A percentile compares a stretch with the other conserved stretches of the same genome.
These are phyloP conservation scores for Penicillium occitanis DNA, from an alignment of 2,329 filamentous ascomycete species.

Conservation along the genomic window DNA sequence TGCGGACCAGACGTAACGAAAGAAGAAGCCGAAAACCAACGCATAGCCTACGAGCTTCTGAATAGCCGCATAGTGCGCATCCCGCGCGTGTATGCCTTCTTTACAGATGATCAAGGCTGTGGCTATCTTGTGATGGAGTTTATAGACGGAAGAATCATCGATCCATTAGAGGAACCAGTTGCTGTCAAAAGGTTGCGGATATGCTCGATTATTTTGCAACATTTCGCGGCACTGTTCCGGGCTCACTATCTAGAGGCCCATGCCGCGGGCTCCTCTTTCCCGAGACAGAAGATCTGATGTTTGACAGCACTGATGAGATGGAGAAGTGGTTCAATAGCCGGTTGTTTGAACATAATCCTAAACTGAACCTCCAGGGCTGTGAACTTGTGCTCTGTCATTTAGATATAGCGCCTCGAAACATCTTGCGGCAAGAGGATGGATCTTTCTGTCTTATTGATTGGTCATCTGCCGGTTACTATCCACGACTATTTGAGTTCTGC, in stretches of 20 bases:
- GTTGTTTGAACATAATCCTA: not conserved
- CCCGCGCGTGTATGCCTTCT: not conserved
- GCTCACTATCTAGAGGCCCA: not conserved
- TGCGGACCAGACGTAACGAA: not conserved
- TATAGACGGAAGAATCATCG: not conserved
- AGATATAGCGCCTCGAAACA: conserved; percentile 25
- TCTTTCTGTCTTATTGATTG: conserved; percentile 28
- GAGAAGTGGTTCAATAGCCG: conserved; percentile 9
- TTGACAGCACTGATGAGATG: not conserved
- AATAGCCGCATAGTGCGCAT: not conserved
- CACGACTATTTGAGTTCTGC: conserved; percentile 28
- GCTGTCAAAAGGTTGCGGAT: not conserved
- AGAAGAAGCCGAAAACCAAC: conserved; percentile 9
- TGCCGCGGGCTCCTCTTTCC: not conserved
- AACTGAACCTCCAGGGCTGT: conserved; percentile 4
- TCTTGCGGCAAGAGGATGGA: conserved; percentile 27
- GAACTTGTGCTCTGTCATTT: conserved; percentile 19
- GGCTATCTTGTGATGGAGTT: conserved; percentile 11
- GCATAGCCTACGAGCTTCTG: not conserved
- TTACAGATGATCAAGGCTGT: not conserved
- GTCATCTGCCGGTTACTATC: conserved; percentile 28
- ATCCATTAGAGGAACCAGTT: not conserved
- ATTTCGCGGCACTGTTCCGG: not conserved
- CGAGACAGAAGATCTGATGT: not conserved
- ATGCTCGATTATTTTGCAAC: not conserved